phyloP scores from a whole-genome alignment of 2,329 filamentous ascomycete species.

The Phyllosticta citriasiana region DNA sequence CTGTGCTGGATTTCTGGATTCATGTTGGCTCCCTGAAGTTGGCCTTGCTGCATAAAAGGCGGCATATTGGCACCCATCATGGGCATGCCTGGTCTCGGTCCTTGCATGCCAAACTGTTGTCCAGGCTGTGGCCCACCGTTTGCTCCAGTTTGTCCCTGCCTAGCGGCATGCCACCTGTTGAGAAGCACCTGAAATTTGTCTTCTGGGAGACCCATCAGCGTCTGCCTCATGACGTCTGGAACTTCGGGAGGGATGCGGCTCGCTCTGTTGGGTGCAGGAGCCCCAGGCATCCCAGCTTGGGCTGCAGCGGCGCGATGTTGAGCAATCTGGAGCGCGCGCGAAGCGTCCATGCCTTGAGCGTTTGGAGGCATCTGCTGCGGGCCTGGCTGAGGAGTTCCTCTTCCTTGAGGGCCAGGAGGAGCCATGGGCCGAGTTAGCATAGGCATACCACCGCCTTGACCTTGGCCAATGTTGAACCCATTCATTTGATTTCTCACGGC shows the following conservation, averaged over 20 bases:
- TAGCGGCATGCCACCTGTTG: background rate
- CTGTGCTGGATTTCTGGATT: background rate
- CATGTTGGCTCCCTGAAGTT: conserved; percentile 6
- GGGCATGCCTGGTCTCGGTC: conserved; percentile 19
- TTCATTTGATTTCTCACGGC: conserved; percentile 38
- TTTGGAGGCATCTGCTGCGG: conserved; percentile 26
- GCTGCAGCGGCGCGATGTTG: conserved; percentile 23
- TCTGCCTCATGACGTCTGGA: conserved; percentile 20
- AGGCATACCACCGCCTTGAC: conserved; percentile 36
- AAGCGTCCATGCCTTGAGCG: conserved; percentile 17
- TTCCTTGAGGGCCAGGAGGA: conserved; percentile 33
- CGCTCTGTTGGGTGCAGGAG: conserved; percentile 24
- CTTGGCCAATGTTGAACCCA: conserved; percentile 32
- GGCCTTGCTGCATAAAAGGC: conserved; percentile 20
- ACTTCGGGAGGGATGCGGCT: conserved; percentile 23
- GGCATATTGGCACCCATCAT: conserved; percentile 21
- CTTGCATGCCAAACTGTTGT: conserved; percentile 19
- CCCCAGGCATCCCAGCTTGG: conserved; percentile 17
- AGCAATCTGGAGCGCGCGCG: conserved; percentile 24
- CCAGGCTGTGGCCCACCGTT: conserved; percentile 15
- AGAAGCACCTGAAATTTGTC: conserved; percentile 17
- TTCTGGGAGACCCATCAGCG: conserved; percentile 26
- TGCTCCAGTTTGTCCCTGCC: background rate
- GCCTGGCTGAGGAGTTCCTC: conserved; percentile 25
- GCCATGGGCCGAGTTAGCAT: conserved; percentile 40